Evolutionary conservation across 176 grass and related monocot genomes (phyloP), one percentile per base, ranked within the genome.

Genomic region (Calamus simplicifolius): DNA sequence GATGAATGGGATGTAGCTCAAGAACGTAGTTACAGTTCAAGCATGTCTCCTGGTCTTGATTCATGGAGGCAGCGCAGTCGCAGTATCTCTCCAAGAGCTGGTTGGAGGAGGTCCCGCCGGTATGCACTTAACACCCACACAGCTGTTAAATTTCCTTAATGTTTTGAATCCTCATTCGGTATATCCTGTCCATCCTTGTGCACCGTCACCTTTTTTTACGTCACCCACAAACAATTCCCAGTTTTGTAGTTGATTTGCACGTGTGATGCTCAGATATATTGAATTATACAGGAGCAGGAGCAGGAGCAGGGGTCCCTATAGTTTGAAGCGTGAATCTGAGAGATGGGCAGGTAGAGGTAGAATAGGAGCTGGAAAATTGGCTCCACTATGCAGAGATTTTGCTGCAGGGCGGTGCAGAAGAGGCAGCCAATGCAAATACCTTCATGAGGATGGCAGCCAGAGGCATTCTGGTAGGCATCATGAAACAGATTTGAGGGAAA

Each of bases 311-410:
- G 93, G 94, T 72, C 94, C 94, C 69, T 81, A 80, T 50, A 63
- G 77, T 75, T 55, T 48, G 59, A 72, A 82, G 16, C 79, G 62
- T 76, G 85, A 76, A 50, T 65, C 79, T 75, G 85, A 85, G 18
- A 85, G 70, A 71, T 75, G 71, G 59, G 60, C 38, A 60, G 75
- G 78, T 56, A 79, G 84, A 88, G 71, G 78, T 57, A 81, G 77
- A 84, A 64, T 67, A 5, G 28, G 51, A 66, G 60, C 54, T 18
- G 80, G 84, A 77, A 79, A 62, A 29, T 64, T 56, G 48, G 64
- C 70, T 72, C 54, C 68, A 57, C 72, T 77, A 17, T 99, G 94
- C 72, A 82, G 94, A 60, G 94, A 99, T 80, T 99, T 99, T 75
- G 52, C 64, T 51, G 66, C 78, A 61, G 94, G 94, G 54, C 89